A percentile compares a stretch with the other conserved stretches of the same genome.
phyloP scores from a whole-genome alignment of 306 rosid genomes.

The Mimosa pudica region DNA sequence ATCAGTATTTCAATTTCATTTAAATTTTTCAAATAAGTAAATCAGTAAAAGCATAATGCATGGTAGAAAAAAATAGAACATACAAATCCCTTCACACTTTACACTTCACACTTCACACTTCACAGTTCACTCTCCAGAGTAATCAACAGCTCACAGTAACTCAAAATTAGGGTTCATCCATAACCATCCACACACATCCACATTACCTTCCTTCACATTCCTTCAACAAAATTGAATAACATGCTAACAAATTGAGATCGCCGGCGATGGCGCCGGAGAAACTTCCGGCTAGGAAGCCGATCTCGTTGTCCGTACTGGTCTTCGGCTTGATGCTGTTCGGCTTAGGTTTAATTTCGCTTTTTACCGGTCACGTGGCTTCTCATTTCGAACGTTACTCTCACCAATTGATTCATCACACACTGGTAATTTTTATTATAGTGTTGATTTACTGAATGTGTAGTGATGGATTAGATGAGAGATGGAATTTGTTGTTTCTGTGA shows the following conservation, averaged over 20 bases:
- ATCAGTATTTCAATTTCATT: too few species aligned
- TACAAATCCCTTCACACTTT: too few species aligned
- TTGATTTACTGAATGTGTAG: neutral
- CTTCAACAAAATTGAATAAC: conserved; percentile 31
- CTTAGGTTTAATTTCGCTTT: conserved; percentile 78
- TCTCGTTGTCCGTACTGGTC: conserved; percentile 60
- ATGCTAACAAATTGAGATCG: conserved; percentile 39
- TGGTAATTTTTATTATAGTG: conserved; percentile 33
- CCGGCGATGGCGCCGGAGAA: conserved; percentile 30
- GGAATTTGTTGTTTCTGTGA: neutral
- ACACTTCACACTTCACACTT: neutral
- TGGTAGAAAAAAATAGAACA: too few species aligned
- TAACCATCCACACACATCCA: neutral
- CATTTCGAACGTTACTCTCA: conserved; percentile 96
- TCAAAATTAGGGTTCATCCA: conserved; percentile 32
- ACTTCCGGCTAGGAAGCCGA: conserved; percentile 50
- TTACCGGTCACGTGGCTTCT: conserved; percentile 90
- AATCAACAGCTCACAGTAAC: neutral
- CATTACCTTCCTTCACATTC: neutral
- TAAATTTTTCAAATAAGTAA: too few species aligned
- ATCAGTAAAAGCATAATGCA: too few species aligned
- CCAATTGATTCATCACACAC: conserved; percentile 59
- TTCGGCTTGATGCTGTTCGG: conserved; percentile 86
- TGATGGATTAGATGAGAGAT: neutral
- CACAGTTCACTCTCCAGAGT: neutral